Conservation (phyloP, 345 rosid species). For the Rhodamnia rubescens region DNA sequence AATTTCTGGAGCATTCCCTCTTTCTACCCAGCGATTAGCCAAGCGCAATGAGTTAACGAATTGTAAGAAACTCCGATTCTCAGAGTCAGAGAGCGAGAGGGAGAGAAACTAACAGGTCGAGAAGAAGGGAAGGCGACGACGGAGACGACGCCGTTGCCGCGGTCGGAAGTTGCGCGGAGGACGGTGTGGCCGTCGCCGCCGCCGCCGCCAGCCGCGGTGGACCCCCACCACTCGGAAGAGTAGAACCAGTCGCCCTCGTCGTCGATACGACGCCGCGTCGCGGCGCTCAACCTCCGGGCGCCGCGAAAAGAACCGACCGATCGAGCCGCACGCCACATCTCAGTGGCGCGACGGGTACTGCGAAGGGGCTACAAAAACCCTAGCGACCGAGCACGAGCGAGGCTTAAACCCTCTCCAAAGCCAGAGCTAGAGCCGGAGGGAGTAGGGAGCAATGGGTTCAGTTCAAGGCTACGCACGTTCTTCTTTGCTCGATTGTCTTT, state of each 20-base stretch:
- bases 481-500: too few species aligned
- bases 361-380: not conserved
- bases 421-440: not conserved
- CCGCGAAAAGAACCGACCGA: conserved; percentile 10
- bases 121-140: conserved; percentile 69
- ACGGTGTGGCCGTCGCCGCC: conserved; percentile 23
- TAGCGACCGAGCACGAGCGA: not conserved
- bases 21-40: not conserved
- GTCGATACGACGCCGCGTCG: conserved; percentile 10
- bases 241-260: conserved; percentile 93
- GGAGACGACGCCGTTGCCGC: conserved; percentile 80
- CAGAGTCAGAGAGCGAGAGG: not conserved
- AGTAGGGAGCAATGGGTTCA: too few species aligned
- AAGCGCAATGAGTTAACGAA: not conserved
- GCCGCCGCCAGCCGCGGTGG: conserved; percentile 15
- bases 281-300: conserved; percentile 32
- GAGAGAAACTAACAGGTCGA: conserved; percentile 50
- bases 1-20: not conserved
- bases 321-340: conserved; percentile 15
- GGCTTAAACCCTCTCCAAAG: not conserved
- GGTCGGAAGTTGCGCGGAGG: conserved; percentile 34
- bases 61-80: not conserved
- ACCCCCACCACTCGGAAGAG: conserved; percentile 84
- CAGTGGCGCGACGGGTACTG: not conserved
- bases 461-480: too few species aligned